Conservation (phyloP, 2,329 filamentous ascomycete species). For the Colletotrichum noveboracense region DNA sequence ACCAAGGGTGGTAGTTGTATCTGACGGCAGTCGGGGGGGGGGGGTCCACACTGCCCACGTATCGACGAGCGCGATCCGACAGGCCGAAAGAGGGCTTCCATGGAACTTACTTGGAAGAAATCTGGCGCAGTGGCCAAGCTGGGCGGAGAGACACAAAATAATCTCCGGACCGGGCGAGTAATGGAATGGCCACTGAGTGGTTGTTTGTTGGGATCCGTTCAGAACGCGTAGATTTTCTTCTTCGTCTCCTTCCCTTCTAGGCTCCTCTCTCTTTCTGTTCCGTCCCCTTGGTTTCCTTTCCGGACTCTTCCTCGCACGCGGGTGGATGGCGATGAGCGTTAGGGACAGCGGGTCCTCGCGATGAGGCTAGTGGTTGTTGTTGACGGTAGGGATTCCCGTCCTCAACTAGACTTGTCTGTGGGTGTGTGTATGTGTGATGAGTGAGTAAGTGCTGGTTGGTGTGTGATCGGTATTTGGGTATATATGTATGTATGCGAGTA, state of each 20-base stretch:
- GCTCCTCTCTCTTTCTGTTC: not conserved
- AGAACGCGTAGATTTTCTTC: conserved; percentile 39
- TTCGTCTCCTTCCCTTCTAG: conserved; percentile 3
- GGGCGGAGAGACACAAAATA: conserved; percentile 27
- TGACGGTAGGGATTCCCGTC: conserved; percentile 28
- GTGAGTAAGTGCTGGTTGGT: not conserved
- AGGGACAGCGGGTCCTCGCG: conserved; percentile 43
- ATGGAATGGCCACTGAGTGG: conserved; percentile 23
- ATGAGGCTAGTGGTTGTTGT: conserved; percentile 34
- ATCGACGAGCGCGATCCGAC: conserved; percentile 41
- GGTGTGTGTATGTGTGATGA: not conserved
- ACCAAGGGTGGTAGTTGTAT: conserved; percentile 31
- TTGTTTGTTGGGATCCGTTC: conserved; percentile 27
- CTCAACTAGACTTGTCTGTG: not conserved
- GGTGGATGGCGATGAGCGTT: conserved; percentile 30
- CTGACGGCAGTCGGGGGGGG: conserved; percentile 23
- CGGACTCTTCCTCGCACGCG: not conserved
- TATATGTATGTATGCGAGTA: conserved; percentile 25
- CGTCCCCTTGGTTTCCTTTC: not conserved
- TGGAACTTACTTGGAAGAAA: conserved; percentile 46
- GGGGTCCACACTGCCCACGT: conserved; percentile 34
- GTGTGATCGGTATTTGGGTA: not conserved
- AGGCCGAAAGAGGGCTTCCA: conserved; percentile 32
- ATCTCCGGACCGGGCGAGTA: conserved; percentile 32
- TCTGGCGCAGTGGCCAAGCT: conserved; percentile 36